These are phyloP conservation scores for Phytophthora fragariae DNA, from an alignment of 352 stramenopile genomes.

Conservation along the genomic window DNA sequence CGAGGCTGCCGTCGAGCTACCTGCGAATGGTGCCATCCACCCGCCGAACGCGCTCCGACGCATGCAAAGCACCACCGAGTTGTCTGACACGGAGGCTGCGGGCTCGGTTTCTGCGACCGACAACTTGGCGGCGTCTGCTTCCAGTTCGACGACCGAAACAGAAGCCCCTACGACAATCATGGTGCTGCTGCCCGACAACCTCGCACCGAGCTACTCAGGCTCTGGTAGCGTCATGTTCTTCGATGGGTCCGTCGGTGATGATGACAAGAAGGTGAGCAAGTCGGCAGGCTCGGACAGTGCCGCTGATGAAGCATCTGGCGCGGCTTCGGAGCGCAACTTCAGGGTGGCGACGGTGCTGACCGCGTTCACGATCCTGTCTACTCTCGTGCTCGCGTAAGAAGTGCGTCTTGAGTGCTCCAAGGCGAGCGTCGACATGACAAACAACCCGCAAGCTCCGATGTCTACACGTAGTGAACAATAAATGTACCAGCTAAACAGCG, in stretches of 20 bases:
- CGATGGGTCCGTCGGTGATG: constrained; percentile 28
- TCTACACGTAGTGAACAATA: not conserved
- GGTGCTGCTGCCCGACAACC: constrained; percentile 59
- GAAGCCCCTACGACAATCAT: constrained; percentile 61
- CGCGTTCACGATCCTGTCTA: constrained; percentile 27
- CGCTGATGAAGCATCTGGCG: constrained; percentile 26
- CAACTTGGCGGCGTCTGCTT: constrained; percentile 25
- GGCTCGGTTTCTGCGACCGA: constrained; percentile 18
- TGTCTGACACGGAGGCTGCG: constrained; percentile 24
- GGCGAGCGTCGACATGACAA: not conserved
- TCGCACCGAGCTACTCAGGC: constrained; percentile 52
- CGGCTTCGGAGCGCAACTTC: constrained; percentile 17
- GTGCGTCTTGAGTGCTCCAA: not conserved
- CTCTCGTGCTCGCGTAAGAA: constrained; percentile 30
- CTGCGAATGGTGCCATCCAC: constrained; percentile 20
- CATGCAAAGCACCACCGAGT: constrained; percentile 34
- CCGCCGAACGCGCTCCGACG: constrained; percentile 29
- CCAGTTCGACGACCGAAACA: constrained; percentile 31
- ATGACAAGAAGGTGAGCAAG: constrained; percentile 28
- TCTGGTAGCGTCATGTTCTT: constrained; percentile 60
- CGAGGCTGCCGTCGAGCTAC: constrained; percentile 35
- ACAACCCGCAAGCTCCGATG: not conserved
- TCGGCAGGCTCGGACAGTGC: constrained; percentile 23
- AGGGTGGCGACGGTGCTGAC: constrained; percentile 22
- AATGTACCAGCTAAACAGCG: not conserved